Conservation (phyloP, 225 moss, liverwort and hornwort genomes). For the Sphagnum tenellum region DNA sequence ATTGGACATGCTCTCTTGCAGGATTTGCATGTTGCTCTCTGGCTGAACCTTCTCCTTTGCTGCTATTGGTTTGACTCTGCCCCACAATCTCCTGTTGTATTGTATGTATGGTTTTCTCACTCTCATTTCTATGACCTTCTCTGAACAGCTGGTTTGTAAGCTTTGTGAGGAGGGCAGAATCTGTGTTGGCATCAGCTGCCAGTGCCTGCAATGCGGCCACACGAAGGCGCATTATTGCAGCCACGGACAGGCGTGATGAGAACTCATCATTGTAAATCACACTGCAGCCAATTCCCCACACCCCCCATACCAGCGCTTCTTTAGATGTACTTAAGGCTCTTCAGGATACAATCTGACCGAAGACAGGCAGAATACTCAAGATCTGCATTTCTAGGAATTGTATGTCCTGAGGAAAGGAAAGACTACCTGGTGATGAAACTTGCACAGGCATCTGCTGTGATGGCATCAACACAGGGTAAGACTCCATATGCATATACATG, state of each 20-base stretch:
- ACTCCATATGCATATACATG: conserved; percentile 79
- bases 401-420: no score
- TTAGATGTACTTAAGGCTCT: no score
- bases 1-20: conserved; percentile 5
- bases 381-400: not conserved
- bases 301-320: no score
- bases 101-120: conserved; percentile 8
- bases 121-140: conserved; percentile 4
- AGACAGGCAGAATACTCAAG: not conserved
- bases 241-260: conserved; percentile 72
- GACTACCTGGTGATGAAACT: conserved; percentile 61
- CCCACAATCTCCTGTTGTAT: conserved; percentile 4
- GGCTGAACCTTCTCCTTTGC: conserved; percentile 16
- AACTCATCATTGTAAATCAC: conserved; percentile 84
- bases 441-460: conserved; percentile 69
- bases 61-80: conserved; percentile 8
- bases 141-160: conserved; percentile 38
- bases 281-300: conserved; percentile 24
- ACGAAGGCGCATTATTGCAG: conserved; percentile 68
- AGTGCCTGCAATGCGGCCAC: conserved; percentile 58
- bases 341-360: no score
- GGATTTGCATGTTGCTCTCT: conserved; percentile 4
- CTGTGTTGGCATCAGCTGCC: conserved; percentile 33
- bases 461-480: conserved; percentile 68
- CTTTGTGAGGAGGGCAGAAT: conserved; percentile 35